Conservation (phyloP, 78 protist genomes). For the Dictyostelium purpureum region DNA sequence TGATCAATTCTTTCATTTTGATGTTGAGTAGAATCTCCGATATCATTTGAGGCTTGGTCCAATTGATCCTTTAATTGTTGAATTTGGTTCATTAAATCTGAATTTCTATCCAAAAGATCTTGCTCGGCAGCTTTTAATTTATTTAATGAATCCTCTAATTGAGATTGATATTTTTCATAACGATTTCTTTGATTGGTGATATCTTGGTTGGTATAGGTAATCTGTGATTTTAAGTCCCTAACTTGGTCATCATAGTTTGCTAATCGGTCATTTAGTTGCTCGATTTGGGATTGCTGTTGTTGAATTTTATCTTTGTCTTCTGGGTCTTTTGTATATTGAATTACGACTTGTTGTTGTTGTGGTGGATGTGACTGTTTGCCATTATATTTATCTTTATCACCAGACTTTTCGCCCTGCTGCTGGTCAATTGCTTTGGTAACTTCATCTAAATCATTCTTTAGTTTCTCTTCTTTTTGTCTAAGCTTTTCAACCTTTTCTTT, state of each 20-base stretch:
- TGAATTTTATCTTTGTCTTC: neutral
- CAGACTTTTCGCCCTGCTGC: neutral
- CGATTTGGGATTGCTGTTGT: neutral
- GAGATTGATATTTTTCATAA: neutral
- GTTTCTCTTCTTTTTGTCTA: neutral
- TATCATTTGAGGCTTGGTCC: neutral
- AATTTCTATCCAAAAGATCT: neutral
- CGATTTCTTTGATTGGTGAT: neutral
- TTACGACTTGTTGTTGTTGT: conserved; percentile 13
- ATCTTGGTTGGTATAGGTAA: neutral
- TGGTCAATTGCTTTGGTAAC: neutral
- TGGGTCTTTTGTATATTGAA: conserved; percentile 5
- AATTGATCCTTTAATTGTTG: neutral
- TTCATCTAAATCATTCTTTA: neutral
- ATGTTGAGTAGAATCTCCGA: neutral
- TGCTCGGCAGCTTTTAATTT: neutral
- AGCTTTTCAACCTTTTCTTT: neutral
- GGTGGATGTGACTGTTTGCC: neutral
- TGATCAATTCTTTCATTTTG: neutral
- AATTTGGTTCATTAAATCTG: neutral
- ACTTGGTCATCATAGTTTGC: neutral
- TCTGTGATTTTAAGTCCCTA: neutral
- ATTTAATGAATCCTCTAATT: neutral
- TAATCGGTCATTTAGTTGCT: neutral
- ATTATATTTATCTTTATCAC: neutral